Percentiles rank a stretch among this genome's conserved stretches.
phyloP scores from a whole-genome alignment of 129 eudicot genomes.

The Erigeron canadensis region DNA sequence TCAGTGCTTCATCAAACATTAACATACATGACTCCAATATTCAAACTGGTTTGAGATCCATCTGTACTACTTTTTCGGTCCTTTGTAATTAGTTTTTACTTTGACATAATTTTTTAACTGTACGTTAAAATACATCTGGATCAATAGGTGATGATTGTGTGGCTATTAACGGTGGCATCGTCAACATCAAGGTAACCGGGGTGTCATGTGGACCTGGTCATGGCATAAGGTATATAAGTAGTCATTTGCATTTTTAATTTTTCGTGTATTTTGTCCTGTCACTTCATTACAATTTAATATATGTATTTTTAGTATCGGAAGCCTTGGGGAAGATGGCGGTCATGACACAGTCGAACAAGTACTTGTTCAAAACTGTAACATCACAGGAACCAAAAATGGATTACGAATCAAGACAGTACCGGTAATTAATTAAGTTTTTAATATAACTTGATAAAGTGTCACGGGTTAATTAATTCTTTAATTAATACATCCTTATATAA shows the following conservation, averaged over 20 bases:
- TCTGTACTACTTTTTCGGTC: background rate
- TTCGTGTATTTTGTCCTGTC: background rate
- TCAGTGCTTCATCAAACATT: background rate
- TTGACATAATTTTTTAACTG: background rate
- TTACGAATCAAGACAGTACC: slow-evolving; percentile 43
- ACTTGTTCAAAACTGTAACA: slow-evolving; percentile 26
- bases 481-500: background rate
- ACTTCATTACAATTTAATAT: too few species aligned
- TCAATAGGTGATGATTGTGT: slow-evolving; percentile 53
- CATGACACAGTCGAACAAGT: slow-evolving; percentile 31
- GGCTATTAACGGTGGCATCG: slow-evolving; percentile 39
- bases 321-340: slow-evolving; percentile 32
- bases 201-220: slow-evolving; percentile 49
- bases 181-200: slow-evolving; percentile 23
- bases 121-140: background rate
- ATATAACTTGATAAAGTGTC: background rate
- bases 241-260: too few species aligned
- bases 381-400: slow-evolving; percentile 30
- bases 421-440: slow-evolving; percentile 23
- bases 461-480: background rate
- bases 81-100: background rate
- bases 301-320: slow-evolving; percentile 32
- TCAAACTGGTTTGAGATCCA: slow-evolving; percentile 9
- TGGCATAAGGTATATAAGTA: slow-evolving; percentile 39
- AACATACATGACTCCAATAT: slow-evolving; percentile 18